Evolutionary conservation across 345 rosid species (phyloP).

Genomic region (Aquilaria yunnanensis): DNA sequence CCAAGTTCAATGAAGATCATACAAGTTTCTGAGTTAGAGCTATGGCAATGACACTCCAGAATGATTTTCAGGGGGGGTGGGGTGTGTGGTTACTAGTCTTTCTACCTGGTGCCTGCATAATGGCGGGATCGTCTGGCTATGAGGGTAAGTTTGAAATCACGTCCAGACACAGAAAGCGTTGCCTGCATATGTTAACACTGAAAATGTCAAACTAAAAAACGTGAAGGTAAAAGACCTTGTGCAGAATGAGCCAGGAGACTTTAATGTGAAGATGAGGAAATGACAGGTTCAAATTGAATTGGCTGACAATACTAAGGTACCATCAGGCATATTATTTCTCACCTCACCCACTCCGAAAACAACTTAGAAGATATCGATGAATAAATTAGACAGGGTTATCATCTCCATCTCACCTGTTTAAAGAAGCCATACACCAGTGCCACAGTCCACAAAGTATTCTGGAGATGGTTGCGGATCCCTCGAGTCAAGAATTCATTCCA

Average conservation of each 20-base stretch:
- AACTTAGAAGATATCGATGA: neutral
- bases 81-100: neutral
- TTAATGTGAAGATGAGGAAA: neutral
- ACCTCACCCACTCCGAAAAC: no score
- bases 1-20: no score
- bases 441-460: slow-evolving; percentile 90
- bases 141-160: slow-evolving; percentile 71
- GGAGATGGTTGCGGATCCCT: slow-evolving; percentile 83
- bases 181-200: slow-evolving; percentile 39
- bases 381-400: no score
- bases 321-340: neutral
- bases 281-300: neutral
- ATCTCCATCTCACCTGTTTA: slow-evolving; percentile 62
- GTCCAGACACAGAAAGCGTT: slow-evolving; percentile 65
- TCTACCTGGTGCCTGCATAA: slow-evolving; percentile 96
- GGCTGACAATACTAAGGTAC: neutral
- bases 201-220: slow-evolving; percentile 13
- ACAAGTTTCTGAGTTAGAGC: no score
- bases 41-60: neutral
- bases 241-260: neutral
- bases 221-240: neutral
- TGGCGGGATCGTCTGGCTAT: slow-evolving; percentile 99
- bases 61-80: neutral
- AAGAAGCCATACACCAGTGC: slow-evolving; percentile 96
- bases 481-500: slow-evolving; percentile 98